Percentiles rank a stretch among this genome's conserved stretches.
Conservation (phyloP, 1,139 yeast genomes). For the Lodderomyces margitis region DNA sequence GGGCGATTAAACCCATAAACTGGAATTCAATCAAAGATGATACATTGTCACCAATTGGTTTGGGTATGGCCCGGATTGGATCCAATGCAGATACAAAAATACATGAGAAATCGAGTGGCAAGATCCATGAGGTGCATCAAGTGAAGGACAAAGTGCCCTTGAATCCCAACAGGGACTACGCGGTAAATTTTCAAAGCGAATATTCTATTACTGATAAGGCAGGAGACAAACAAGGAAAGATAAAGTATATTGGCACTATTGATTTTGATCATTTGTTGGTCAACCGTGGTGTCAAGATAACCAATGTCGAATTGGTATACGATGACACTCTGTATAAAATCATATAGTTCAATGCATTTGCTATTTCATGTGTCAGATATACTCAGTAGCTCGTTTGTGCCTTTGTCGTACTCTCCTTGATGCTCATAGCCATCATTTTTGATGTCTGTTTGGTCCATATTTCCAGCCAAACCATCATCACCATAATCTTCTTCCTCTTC, state of each 20-base stretch:
- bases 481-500: neutral
- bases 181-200: slow-evolving; percentile 25
- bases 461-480: neutral
- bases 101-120: slow-evolving; percentile 25
- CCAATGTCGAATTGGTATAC: slow-evolving; percentile 16
- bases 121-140: slow-evolving; percentile 23
- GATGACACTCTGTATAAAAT: slow-evolving; percentile 12
- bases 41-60: slow-evolving; percentile 23
- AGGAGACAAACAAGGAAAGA: slow-evolving; percentile 18
- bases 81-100: slow-evolving; percentile 22
- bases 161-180: slow-evolving; percentile 22
- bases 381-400: slow-evolving; percentile 6
- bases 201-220: slow-evolving; percentile 21
- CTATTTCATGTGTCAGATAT: slow-evolving; percentile 4
- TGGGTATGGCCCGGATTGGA: slow-evolving; percentile 15
- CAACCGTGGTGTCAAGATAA: slow-evolving; percentile 31
- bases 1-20: slow-evolving; percentile 31
- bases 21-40: slow-evolving; percentile 20
- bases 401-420: neutral
- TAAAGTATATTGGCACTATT: slow-evolving; percentile 28
- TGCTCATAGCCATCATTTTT: neutral
- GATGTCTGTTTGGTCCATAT: neutral
- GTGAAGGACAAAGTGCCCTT: slow-evolving; percentile 11
- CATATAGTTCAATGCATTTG: slow-evolving; percentile 1
- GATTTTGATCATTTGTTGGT: slow-evolving; percentile 34